Conservation (phyloP, 2,329 filamentous ascomycete species). For the Fusarium aywerte region DNA sequence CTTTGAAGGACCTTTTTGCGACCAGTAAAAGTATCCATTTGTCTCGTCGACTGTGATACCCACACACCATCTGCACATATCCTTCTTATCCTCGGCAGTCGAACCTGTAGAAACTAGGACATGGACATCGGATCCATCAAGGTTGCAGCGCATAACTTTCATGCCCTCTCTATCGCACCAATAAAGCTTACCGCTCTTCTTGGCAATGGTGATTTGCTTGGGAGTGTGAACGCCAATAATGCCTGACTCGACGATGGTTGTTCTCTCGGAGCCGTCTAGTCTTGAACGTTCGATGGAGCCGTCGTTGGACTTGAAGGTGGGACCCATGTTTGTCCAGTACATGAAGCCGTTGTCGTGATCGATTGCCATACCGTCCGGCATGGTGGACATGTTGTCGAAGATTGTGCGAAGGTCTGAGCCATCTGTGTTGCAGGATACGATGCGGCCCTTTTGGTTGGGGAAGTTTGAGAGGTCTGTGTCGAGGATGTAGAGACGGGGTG, state of each 20-base stretch:
- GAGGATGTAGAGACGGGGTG: conserved; percentile 5
- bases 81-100: not conserved
- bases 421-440: conserved; percentile 6
- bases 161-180: conserved; percentile 20
- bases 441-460: not conserved
- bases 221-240: not conserved
- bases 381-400: not conserved
- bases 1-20: not conserved
- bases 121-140: not conserved
- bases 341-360: not conserved
- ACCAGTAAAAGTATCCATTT: not conserved
- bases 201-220: not conserved
- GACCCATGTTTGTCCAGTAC: conserved; percentile 13
- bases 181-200: conserved; percentile 1
- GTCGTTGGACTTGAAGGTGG: conserved; percentile 7
- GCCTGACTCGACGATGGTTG: not conserved
- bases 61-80: not conserved
- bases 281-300: conserved; percentile 4
- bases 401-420: not conserved
- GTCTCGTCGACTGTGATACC: not conserved
- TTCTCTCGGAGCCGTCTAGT: not conserved
- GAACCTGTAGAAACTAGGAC: not conserved
- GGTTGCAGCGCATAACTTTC: conserved; percentile 2
- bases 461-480: conserved; percentile 6
- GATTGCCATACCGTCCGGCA: conserved; percentile 8